These are phyloP conservation scores for Pestalotiopsis sp. DNA, from an alignment of 2,329 filamentous ascomycete genomes.

Conservation along the genomic window DNA sequence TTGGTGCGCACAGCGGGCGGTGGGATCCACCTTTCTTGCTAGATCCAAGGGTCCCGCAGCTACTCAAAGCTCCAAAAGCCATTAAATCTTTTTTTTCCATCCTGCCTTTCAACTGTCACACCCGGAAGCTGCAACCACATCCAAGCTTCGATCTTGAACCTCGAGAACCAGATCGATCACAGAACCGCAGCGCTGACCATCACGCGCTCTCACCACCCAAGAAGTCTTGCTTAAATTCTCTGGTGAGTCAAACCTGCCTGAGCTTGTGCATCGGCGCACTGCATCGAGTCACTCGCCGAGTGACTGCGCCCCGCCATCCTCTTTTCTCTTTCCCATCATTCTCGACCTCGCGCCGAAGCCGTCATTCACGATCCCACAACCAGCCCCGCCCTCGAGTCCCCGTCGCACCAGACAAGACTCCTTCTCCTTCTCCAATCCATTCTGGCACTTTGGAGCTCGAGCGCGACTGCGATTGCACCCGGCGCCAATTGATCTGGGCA, in stretches of 20 bases:
- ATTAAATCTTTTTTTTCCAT: constrained; percentile 5
- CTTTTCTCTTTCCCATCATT: constrained; percentile 4
- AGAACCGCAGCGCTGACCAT: not conserved
- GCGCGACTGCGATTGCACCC: not conserved
- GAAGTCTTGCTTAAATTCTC: not conserved
- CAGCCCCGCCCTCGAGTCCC: not conserved
- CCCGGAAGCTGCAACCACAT: not conserved
- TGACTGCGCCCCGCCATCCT: constrained; percentile 13
- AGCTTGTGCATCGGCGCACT: not conserved
- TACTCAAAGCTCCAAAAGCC: constrained; percentile 5
- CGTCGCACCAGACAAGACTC: too few relatives aligned
- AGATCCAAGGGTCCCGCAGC: constrained; percentile 6
- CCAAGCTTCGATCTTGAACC: not conserved
- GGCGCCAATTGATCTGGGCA: not conserved
- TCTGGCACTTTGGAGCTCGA: too few relatives aligned
- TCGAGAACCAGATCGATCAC: not conserved
- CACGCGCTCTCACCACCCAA: not conserved
- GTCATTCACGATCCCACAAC: not conserved
- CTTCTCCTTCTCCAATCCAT: too few relatives aligned
- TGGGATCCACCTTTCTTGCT: not conserved
- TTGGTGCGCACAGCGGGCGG: constrained; percentile 10
- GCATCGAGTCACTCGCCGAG: constrained; percentile 7
- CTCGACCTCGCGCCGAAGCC: not conserved
- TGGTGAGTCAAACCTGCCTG: constrained; percentile 4
- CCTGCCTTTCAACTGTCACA: not conserved